Percentiles rank a stretch among this genome's conserved stretches.
These are phyloP conservation scores for slime mould (Dictyostelium discoideum) DNA, from an alignment of 78 protist genomes.

Conservation along the genomic window DNA sequence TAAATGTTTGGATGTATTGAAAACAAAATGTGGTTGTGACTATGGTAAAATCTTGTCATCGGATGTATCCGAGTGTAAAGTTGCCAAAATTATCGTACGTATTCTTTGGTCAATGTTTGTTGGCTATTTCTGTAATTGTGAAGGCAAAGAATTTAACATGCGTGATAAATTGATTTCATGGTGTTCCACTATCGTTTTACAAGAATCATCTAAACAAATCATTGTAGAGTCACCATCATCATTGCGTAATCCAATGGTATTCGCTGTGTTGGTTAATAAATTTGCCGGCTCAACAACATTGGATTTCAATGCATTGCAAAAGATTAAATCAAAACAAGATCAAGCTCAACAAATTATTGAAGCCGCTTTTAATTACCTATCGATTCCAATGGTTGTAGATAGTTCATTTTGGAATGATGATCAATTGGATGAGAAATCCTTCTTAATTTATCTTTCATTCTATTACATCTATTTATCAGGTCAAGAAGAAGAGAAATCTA, in stretches of 20 bases:
- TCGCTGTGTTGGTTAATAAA: conserved; percentile 27
- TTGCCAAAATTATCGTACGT: background rate
- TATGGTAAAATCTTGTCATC: conserved; percentile 29
- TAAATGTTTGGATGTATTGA: conserved; percentile 10
- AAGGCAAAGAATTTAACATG: conserved; percentile 34
- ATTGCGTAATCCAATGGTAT: conserved; percentile 55
- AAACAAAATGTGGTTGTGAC: conserved; percentile 26
- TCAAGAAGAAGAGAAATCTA: background rate
- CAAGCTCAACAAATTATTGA: conserved; percentile 39
- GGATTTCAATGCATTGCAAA: background rate
- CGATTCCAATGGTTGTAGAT: conserved; percentile 40
- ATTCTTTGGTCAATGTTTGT: conserved; percentile 50
- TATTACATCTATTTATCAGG: conserved; percentile 9
- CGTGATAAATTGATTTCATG: conserved; percentile 40
- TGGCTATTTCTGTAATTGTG: conserved; percentile 34
- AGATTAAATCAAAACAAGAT: background rate
- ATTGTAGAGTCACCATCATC: conserved; percentile 2
- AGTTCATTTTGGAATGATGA: conserved; percentile 32
- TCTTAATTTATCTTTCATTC: conserved; percentile 38
- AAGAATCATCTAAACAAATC: background rate
- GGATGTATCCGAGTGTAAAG: conserved; percentile 57
- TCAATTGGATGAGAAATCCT: conserved; percentile 39
- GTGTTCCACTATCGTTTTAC: background rate
- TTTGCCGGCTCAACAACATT: background rate
- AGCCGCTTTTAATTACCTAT: background rate